phyloP scores from a whole-genome alignment of 345 rosid species.

The Citrus mangshanensis region DNA sequence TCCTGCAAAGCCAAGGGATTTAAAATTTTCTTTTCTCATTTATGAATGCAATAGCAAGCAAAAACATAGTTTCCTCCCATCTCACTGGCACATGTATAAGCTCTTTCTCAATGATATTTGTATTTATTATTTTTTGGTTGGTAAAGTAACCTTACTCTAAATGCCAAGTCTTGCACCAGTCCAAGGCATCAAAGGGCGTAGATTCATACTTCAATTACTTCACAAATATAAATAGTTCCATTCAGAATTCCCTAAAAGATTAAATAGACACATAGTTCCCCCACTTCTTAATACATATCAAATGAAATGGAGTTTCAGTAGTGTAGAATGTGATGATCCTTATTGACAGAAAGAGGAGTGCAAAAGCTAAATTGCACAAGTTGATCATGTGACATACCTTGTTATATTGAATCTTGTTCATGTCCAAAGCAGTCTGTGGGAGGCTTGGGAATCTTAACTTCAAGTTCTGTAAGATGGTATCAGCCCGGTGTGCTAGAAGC shows the following conservation, averaged over 20 bases:
- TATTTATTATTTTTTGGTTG: neutral
- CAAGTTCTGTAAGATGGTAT: constrained; percentile 20
- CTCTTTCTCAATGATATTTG: neutral
- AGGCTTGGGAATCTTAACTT: constrained; percentile 17
- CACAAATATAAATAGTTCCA: neutral
- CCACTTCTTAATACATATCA: neutral
- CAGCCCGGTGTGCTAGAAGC: constrained; percentile 22
- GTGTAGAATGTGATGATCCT: neutral
- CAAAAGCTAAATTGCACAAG: neutral
- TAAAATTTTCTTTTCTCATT: neutral
- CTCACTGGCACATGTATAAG: neutral
- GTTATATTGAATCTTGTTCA: constrained; percentile 36
- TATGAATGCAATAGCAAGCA: neutral
- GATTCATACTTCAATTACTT: neutral
- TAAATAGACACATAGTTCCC: neutral
- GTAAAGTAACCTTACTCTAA: neutral
- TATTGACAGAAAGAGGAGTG: neutral
- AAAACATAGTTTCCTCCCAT: neutral
- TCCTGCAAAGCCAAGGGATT: constrained; percentile 30
- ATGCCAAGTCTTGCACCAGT: neutral
- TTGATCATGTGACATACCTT: constrained; percentile 20
- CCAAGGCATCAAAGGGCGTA: neutral
- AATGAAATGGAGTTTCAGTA: neutral
- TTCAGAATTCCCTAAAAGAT: neutral
- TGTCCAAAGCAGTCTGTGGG: constrained; percentile 24